Percentiles rank a stretch among this genome's conserved stretches.
Conservation (phyloP, 2,329 filamentous ascomycete genomes). For the Pseudogymnoascus sp. region DNA sequence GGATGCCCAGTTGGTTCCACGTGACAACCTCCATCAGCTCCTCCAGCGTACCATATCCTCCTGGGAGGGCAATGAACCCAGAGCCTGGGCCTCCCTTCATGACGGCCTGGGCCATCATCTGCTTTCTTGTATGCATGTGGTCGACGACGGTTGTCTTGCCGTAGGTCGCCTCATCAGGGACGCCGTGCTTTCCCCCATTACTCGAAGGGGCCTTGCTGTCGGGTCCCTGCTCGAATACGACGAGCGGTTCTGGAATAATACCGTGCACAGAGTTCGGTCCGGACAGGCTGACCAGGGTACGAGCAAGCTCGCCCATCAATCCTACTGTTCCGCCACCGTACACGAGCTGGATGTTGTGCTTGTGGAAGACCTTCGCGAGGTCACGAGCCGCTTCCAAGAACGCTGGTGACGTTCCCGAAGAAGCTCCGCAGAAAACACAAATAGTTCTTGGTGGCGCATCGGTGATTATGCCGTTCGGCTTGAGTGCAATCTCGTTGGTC, state of each 20-base stretch:
- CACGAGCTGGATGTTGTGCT: slow-evolving; percentile 71
- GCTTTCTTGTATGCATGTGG: slow-evolving; percentile 95
- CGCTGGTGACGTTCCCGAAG: slow-evolving; percentile 59
- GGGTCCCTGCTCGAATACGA: slow-evolving; percentile 65
- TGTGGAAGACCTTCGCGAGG: slow-evolving; percentile 66
- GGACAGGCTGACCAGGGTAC: slow-evolving; percentile 72
- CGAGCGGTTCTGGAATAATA: slow-evolving; percentile 80
- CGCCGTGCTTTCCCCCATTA: slow-evolving; percentile 27
- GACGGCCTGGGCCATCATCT: slow-evolving; percentile 85
- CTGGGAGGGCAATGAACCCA: slow-evolving; percentile 81
- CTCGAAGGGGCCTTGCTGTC: slow-evolving; percentile 41
- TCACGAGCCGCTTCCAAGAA: slow-evolving; percentile 72
- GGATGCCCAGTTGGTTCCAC: slow-evolving; percentile 96
- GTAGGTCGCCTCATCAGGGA: slow-evolving; percentile 51
- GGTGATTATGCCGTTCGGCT: not conserved
- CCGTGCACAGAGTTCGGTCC: slow-evolving; percentile 81
- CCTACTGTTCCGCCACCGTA: slow-evolving; percentile 94
- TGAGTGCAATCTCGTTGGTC: not conserved
- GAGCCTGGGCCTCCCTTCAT: slow-evolving; percentile 70
- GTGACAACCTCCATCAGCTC: slow-evolving; percentile 87
- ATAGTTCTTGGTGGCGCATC: slow-evolving; percentile 34
- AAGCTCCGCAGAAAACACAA: slow-evolving; percentile 91
- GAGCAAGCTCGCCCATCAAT: slow-evolving; percentile 83
- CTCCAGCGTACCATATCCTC: slow-evolving; percentile 91
- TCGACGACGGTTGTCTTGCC: slow-evolving; percentile 80